These are phyloP conservation scores for Apodospora peruviana DNA, from an alignment of 495 filamentous ascomycete genomes.

Conservation along the genomic window DNA sequence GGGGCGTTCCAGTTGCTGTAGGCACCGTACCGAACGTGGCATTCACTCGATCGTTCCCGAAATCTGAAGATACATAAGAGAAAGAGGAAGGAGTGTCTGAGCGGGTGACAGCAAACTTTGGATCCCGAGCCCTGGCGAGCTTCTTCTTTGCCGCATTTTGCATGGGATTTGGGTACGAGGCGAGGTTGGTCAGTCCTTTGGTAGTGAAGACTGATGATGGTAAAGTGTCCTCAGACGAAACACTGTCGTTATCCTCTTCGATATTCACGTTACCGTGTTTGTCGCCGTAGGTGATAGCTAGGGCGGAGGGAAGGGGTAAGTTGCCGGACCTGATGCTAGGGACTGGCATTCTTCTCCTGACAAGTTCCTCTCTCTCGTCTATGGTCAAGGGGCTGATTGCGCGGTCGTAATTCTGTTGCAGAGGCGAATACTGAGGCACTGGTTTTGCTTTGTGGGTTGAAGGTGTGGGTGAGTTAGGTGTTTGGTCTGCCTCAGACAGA, in stretches of 20 bases:
- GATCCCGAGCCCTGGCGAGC: slow-evolving; percentile 28
- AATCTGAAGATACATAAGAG: slow-evolving; percentile 1
- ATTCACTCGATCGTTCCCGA: slow-evolving; percentile 4
- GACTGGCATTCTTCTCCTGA: slow-evolving; percentile 12
- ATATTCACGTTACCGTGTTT: slow-evolving; percentile 3
- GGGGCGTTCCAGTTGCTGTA: slow-evolving; percentile 30
- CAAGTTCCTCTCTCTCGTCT: not conserved
- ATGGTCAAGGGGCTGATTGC: slow-evolving; percentile 29
- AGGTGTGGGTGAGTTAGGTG: slow-evolving; percentile 12
- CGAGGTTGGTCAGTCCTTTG: slow-evolving; percentile 36
- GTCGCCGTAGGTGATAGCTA: not conserved
- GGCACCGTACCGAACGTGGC: slow-evolving; percentile 10
- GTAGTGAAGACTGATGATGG: slow-evolving; percentile 24
- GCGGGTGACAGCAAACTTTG: slow-evolving; percentile 9
- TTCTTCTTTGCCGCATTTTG: slow-evolving; percentile 38
- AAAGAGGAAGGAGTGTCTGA: slow-evolving; percentile 7
- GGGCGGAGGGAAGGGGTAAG: slow-evolving; percentile 9
- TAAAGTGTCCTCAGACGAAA: slow-evolving; percentile 20
- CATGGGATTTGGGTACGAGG: slow-evolving; percentile 42
- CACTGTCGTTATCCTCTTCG: slow-evolving; percentile 15
- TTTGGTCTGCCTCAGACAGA: slow-evolving; percentile 15
- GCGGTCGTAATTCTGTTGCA: slow-evolving; percentile 46
- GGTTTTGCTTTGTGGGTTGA: slow-evolving; percentile 4
- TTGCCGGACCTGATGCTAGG: slow-evolving; percentile 19
- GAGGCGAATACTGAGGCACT: slow-evolving; percentile 33